Evolutionary conservation across 805 yeast species (phyloP).

Genomic region (Debaryomyces prosopidis): DNA sequence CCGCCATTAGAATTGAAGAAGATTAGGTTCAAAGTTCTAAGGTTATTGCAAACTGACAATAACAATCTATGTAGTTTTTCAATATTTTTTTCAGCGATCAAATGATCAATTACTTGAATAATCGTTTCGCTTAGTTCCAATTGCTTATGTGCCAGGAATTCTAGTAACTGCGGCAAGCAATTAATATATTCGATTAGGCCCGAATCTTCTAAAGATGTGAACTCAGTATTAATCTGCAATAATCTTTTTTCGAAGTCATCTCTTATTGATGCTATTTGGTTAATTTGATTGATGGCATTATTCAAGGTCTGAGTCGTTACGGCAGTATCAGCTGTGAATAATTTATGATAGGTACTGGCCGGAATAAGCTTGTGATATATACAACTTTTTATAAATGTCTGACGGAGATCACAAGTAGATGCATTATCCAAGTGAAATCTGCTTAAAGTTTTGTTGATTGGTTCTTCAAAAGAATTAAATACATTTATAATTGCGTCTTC

Average conservation of each 20-base stretch:
- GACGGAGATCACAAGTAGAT: conserved; percentile 21
- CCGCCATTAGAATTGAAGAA: conserved; percentile 43
- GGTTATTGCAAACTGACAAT: conserved; percentile 48
- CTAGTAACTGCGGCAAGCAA: conserved; percentile 20
- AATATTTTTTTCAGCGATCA: conserved; percentile 25
- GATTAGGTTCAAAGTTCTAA: conserved; percentile 37
- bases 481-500: conserved; percentile 17
- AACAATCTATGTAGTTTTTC: conserved; percentile 47
- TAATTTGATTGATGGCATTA: conserved; percentile 27
- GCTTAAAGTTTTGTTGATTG: conserved; percentile 9
- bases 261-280: conserved; percentile 19
- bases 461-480: conserved; percentile 15
- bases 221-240: conserved; percentile 35
- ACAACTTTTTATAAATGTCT: conserved; percentile 30
- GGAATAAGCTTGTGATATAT: conserved; percentile 28
- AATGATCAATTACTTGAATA: conserved; percentile 19
- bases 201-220: conserved; percentile 42
- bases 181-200: conserved; percentile 30
- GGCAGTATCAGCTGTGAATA: conserved; percentile 30
- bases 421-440: conserved; percentile 7
- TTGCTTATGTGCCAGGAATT: conserved; percentile 23
- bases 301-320: conserved; percentile 21
- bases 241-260: conserved; percentile 31
- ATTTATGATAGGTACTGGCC: conserved; percentile 21
- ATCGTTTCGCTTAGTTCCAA: conserved; percentile 22